Base-by-base conservation (phyloP, 768 basidiomycete genomes). In the Nevesoporus exiguus region DNA sequence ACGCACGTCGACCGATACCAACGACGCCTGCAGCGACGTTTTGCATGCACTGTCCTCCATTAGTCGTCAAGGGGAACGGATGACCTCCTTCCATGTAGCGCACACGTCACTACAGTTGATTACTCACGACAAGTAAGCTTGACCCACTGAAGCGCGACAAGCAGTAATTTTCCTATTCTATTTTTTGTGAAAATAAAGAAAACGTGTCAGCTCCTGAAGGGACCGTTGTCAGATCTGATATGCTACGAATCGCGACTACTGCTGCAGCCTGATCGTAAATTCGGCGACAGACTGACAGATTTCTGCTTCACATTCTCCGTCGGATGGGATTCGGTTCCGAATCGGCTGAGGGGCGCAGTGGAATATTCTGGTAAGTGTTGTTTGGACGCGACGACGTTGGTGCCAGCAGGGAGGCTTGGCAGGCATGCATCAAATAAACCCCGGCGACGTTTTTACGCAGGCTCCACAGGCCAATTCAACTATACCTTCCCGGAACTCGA, bases 1-100 rank as follows among this genome's bases (percentile, higher is more conserved):
- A 52, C 40, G 19, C 54, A 50, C 40, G 57, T 47, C 42, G 54
- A 47, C 30, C n/a, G 24, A 39, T 47, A 29, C 11, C 15, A 21
- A 42, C 33, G 24, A 46, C 33, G 34, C n/a, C 27, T n/a, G 34
- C 49, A n/a, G 22, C 40, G 31, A 7, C 48, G 5, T 22, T 3
- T 8, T 19, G 27, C 5, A 25, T 9, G 25, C 41, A 13, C 24
- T 34, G 31, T 24, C 24, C 42, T 27, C 34, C 8, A 40, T 25
- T n/a, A 43, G 42, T 27, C 31, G 50, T 44, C 50, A 44, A 21
- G 49, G 30, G 22, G 30, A 41, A 8, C 22, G 40, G n/a, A 15
- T 22, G 19, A 33, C 27, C 25, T 29, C 14, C 22, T 42, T 30
- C 17, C 17, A 27, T n/a, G 25, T 3, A 44, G 27, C 27, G 27